Base-by-base conservation (phyloP, 148 eudicot species). In the Rhododendron simsii region DNA sequence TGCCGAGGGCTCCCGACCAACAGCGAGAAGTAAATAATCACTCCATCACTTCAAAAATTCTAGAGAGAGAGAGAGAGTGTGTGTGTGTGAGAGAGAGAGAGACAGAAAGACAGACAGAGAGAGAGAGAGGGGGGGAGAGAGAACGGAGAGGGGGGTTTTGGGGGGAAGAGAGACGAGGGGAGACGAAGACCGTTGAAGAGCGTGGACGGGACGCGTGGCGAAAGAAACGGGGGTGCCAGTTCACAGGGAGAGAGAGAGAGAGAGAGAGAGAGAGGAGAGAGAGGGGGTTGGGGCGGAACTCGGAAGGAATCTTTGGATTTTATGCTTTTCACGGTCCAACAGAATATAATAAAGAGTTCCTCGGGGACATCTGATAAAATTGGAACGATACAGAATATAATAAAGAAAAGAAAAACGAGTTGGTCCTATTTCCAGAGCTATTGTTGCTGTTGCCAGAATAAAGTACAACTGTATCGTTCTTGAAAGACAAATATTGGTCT, bases 141-240 rank as follows among this genome's bases (percentile, higher is more conserved):
- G 67, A 9, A 48, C 39, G 21, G 26, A 84, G 28, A 16, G 7
- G 23, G 41, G 41, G 76, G 33, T 16, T 47, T 23, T 20, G 50
- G 71, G 57, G 85, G 61, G 30, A 41, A n/a, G 21, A 81, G 47
- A 81, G 16, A 48, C 44, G 57, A 4, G 23, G 57, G 79, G 44
- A 83, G 48, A 50, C 13, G 39, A 8, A 28, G 86, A 80, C 81
- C 41, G 84, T 78, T 63, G 85, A 30, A 53, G 81, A 51, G 84
- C 50, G 88, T 79, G 35, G 84, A 37, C 12, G 41, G 28, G 37
- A 83, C 77, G 77, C 85, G 78, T 71, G 85, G 78, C 14, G 89
- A 21, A 41, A 45, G 18, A 82, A 39, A 15, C 61, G 50, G 39
- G 71, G 14, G 86, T 30, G 23, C 30, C 86, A 45, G 21, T 83